Conservation (phyloP, 345 rosid genomes). For the Arabis alpina region DNA sequence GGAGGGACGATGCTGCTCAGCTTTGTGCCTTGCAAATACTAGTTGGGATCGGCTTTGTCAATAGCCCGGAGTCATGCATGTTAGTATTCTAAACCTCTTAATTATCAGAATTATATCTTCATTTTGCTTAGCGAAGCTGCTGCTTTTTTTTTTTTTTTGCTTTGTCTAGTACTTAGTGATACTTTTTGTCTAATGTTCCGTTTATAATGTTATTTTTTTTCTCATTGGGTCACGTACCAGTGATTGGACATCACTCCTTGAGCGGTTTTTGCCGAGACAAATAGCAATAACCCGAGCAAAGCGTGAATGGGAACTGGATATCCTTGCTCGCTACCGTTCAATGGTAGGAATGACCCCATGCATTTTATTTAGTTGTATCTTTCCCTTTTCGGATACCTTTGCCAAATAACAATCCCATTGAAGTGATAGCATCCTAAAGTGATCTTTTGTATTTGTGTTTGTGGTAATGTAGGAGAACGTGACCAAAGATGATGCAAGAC, state of each 20-base stretch:
- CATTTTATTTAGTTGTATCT: slow-evolving; percentile 12
- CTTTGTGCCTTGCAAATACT: slow-evolving; percentile 93
- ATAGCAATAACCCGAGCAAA: slow-evolving; percentile 95
- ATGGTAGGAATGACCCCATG: slow-evolving; percentile 59
- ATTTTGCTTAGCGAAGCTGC: slow-evolving; percentile 4
- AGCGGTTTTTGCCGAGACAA: slow-evolving; percentile 89
- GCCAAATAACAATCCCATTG: not conserved
- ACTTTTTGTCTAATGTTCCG: not conserved
- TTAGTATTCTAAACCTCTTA: slow-evolving; percentile 45
- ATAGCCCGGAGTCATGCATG: slow-evolving; percentile 90
- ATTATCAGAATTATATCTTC: slow-evolving; percentile 5
- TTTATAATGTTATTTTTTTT: slow-evolving; percentile 10
- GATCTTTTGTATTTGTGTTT: slow-evolving; percentile 21
- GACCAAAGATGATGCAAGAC: slow-evolving; percentile 96
- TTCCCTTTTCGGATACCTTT: not conserved
- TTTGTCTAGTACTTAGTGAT: not conserved
- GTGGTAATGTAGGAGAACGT: slow-evolving; percentile 66
- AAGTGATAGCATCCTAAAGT: slow-evolving; percentile 12
- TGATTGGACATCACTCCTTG: slow-evolving; percentile 91
- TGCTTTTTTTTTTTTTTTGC: not conserved
- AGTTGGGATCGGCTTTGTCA: slow-evolving; percentile 87
- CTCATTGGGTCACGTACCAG: slow-evolving; percentile 49
- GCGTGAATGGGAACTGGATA: slow-evolving; percentile 94
- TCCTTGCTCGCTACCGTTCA: slow-evolving; percentile 82
- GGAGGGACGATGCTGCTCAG: slow-evolving; percentile 98